These are phyloP conservation scores for Trypanosoma melophagium DNA, from an alignment of 208 protist genomes.

Conservation along the genomic window DNA sequence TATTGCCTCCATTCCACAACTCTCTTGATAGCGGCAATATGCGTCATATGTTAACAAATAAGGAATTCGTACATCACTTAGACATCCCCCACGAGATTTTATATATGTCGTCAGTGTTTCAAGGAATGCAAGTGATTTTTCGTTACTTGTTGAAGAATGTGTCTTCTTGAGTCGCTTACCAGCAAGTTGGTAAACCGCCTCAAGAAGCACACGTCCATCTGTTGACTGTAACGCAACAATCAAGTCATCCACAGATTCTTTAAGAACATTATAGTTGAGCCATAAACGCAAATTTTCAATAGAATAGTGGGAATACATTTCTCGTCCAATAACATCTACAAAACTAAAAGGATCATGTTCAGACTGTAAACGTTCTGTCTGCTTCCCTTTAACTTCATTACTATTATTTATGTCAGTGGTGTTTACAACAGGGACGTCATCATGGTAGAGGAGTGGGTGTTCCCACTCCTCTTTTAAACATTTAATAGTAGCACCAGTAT, in stretches of 20 bases:
- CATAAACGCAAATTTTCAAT: slow-evolving; percentile 62
- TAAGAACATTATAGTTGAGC: slow-evolving; percentile 79
- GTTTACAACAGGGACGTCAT: slow-evolving; percentile 13
- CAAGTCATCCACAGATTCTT: slow-evolving; percentile 54
- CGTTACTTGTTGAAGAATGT: slow-evolving; percentile 5
- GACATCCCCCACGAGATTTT: slow-evolving; percentile 67
- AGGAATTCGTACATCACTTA: slow-evolving; percentile 66
- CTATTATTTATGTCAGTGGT: not conserved
- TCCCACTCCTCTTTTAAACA: slow-evolving; percentile 12
- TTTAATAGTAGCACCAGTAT: not conserved
- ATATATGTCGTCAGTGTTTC: slow-evolving; percentile 71
- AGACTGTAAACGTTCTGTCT: too few species aligned
- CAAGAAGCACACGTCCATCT: slow-evolving; percentile 61
- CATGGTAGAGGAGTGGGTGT: slow-evolving; percentile 32
- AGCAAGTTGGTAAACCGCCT: slow-evolving; percentile 61
- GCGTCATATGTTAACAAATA: slow-evolving; percentile 83
- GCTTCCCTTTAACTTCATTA: too few species aligned
- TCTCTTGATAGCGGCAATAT: slow-evolving; percentile 45
- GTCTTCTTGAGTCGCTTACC: slow-evolving; percentile 48
- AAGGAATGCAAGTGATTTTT: slow-evolving; percentile 28
- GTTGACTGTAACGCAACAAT: slow-evolving; percentile 50
- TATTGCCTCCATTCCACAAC: slow-evolving; percentile 15
- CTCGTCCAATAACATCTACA: slow-evolving; percentile 23
- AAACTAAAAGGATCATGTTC: slow-evolving; percentile 16
- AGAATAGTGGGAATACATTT: slow-evolving; percentile 13